phyloP scores from a whole-genome alignment of 2,329 filamentous ascomycete species.

The Curvularia sp. region DNA sequence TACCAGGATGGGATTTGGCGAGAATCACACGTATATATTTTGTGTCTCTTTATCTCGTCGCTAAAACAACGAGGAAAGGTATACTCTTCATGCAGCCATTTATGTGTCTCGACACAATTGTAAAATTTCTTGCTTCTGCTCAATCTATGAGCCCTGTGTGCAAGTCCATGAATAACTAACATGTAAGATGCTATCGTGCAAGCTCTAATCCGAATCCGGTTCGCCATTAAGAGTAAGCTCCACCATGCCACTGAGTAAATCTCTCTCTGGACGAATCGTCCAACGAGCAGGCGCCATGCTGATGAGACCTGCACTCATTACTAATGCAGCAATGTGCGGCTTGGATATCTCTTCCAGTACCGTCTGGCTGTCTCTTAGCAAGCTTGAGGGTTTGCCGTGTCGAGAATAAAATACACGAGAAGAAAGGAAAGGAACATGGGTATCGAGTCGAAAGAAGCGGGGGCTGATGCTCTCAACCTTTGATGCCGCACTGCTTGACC shows the following conservation, averaged over 20 bases:
- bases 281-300: slow-evolving; percentile 42
- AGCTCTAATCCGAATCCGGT: neutral
- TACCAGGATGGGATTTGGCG: neutral
- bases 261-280: slow-evolving; percentile 26
- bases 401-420: slow-evolving; percentile 47
- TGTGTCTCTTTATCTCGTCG: neutral
- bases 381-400: slow-evolving; percentile 25
- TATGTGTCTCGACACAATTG: neutral
- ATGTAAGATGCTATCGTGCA: neutral
- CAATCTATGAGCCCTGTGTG: neutral
- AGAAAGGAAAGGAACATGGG: slow-evolving; percentile 40
- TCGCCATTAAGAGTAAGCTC: slow-evolving; percentile 30
- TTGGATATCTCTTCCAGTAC: slow-evolving; percentile 42
- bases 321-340: slow-evolving; percentile 42
- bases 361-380: slow-evolving; percentile 34
- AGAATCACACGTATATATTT: neutral
- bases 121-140: neutral
- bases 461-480: slow-evolving; percentile 32
- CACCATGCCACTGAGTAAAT: slow-evolving; percentile 18
- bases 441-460: slow-evolving; percentile 45
- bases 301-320: slow-evolving; percentile 45
- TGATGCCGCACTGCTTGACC: slow-evolving; percentile 24
- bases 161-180: neutral
- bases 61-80: neutral
- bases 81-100: neutral